Evolutionary conservation across 352 stramenopile species (phyloP).

Genomic region (Pythium apleroticum): DNA sequence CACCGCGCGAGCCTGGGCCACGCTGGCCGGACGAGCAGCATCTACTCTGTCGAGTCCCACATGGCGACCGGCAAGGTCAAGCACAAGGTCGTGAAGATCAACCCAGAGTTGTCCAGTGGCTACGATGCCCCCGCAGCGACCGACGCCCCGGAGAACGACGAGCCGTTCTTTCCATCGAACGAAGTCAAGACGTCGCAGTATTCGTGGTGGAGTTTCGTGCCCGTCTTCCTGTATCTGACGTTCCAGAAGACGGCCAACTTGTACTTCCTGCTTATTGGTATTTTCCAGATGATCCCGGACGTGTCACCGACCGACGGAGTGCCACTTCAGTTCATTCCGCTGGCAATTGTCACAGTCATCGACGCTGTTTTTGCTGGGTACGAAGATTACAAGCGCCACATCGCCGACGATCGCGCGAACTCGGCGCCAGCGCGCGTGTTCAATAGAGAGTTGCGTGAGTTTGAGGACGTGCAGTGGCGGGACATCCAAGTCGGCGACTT

Average conservation of each 20-base stretch:
- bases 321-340: slow-evolving; percentile 79
- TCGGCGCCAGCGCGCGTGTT: slow-evolving; percentile 64
- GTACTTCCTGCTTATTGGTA: slow-evolving; percentile 88
- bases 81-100: slow-evolving; percentile 78
- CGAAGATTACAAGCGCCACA: slow-evolving; percentile 84
- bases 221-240: slow-evolving; percentile 83
- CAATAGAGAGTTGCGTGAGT: slow-evolving; percentile 76
- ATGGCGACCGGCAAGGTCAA: slow-evolving; percentile 31
- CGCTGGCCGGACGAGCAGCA: slow-evolving; percentile 44
- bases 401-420: slow-evolving; percentile 74
- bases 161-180: slow-evolving; percentile 66
- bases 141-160: slow-evolving; percentile 22
- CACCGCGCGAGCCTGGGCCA: slow-evolving; percentile 2
- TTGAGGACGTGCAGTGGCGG: slow-evolving; percentile 84
- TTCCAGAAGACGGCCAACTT: slow-evolving; percentile 89
- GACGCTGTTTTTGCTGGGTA: slow-evolving; percentile 81
- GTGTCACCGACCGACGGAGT: slow-evolving; percentile 82
- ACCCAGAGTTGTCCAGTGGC: slow-evolving; percentile 27
- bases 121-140: background rate
- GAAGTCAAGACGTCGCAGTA: slow-evolving; percentile 87
- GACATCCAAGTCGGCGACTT: slow-evolving; percentile 83
- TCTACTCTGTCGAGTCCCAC: slow-evolving; percentile 61
- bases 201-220: slow-evolving; percentile 88
- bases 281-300: slow-evolving; percentile 85
- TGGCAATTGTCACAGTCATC: slow-evolving; percentile 82